Percentiles rank a stretch among this genome's conserved stretches.
Evolutionary conservation across 2,329 filamentous ascomycete species (phyloP).

Genomic region (Phoma sp.): DNA sequence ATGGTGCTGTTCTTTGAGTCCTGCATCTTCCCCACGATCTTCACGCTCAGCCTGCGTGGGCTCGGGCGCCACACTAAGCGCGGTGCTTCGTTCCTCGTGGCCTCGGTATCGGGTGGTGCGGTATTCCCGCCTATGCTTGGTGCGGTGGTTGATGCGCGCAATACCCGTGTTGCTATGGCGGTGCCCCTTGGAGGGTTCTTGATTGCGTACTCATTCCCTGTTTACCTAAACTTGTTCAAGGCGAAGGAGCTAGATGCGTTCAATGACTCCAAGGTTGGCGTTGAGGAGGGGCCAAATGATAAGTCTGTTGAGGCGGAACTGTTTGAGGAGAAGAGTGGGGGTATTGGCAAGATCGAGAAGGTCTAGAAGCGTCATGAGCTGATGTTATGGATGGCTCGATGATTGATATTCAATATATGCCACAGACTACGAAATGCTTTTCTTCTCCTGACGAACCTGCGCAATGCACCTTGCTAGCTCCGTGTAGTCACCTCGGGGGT

Average conservation of each 20-base stretch:
- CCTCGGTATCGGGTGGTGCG: constrained; percentile 32
- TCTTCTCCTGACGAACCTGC: no score
- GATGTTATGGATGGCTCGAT: background rate
- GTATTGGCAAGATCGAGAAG: constrained; percentile 16
- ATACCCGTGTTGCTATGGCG: constrained; percentile 33
- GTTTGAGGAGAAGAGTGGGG: constrained; percentile 19
- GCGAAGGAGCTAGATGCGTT: constrained; percentile 38
- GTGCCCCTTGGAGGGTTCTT: constrained; percentile 38
- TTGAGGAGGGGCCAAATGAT: constrained; percentile 4
- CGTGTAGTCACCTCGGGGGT: no score
- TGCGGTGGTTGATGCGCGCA: constrained; percentile 32
- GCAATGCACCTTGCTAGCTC: no score
- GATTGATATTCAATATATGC: constrained; percentile 1
- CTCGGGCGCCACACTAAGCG: constrained; percentile 38
- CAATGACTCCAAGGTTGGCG: constrained; percentile 21
- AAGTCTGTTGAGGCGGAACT: constrained; percentile 14
- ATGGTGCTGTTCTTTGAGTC: constrained; percentile 62
- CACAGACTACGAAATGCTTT: background rate
- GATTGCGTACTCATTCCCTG: constrained; percentile 35
- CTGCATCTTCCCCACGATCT: constrained; percentile 41
- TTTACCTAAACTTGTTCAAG: constrained; percentile 37
- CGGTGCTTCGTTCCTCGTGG: constrained; percentile 34
- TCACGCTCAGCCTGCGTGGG: constrained; percentile 32
- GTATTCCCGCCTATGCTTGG: constrained; percentile 38
- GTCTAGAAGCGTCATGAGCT: background rate